A percentile compares a stretch with the other conserved stretches of the same genome.
Conservation (phyloP, 352 stramenopile species). For the Phytopythium aichiense region DNA sequence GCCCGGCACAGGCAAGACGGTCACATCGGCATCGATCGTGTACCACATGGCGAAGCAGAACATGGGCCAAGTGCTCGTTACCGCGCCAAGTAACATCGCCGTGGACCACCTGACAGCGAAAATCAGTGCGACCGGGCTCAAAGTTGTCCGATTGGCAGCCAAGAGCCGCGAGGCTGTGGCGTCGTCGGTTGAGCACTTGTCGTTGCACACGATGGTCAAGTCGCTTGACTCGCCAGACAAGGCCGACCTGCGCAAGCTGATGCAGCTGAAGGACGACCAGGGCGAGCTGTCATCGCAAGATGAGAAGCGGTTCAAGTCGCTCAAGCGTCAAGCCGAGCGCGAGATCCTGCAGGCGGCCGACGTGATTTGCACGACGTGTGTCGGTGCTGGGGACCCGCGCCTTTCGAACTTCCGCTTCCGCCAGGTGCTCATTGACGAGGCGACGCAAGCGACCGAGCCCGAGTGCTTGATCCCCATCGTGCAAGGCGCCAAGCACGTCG, state of each 20-base stretch:
- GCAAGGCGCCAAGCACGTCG: constrained; percentile 97
- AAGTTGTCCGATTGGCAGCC: constrained; percentile 96
- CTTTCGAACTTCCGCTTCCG: constrained; percentile 98
- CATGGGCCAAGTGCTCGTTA: constrained; percentile 98
- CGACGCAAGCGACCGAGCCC: constrained; percentile 98
- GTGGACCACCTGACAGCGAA: constrained; percentile 97
- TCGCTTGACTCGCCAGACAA: constrained; percentile 87
- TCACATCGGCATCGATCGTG: constrained; percentile 98
- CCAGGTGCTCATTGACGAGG: constrained; percentile 99
- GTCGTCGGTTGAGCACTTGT: constrained; percentile 96
- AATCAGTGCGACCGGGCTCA: constrained; percentile 96
- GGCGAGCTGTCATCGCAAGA: constrained; percentile 93
- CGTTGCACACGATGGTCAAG: constrained; percentile 97
- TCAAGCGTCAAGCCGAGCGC: constrained; percentile 92
- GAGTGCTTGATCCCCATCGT: constrained; percentile 99
- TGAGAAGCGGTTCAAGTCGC: constrained; percentile 94
- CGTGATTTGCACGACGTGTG: constrained; percentile 99
- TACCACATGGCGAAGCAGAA: constrained; percentile 99
- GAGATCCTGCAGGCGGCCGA: constrained; percentile 98
- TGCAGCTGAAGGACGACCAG: constrained; percentile 95
- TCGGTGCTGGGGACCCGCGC: constrained; percentile 96
- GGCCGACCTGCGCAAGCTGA: constrained; percentile 89
- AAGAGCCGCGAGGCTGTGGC: constrained; percentile 96
- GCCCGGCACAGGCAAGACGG: constrained; percentile 96
- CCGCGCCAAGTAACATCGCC: constrained; percentile 98